Conservation (phyloP, 768 basidiomycete species). For the Mycena chlorophos region DNA sequence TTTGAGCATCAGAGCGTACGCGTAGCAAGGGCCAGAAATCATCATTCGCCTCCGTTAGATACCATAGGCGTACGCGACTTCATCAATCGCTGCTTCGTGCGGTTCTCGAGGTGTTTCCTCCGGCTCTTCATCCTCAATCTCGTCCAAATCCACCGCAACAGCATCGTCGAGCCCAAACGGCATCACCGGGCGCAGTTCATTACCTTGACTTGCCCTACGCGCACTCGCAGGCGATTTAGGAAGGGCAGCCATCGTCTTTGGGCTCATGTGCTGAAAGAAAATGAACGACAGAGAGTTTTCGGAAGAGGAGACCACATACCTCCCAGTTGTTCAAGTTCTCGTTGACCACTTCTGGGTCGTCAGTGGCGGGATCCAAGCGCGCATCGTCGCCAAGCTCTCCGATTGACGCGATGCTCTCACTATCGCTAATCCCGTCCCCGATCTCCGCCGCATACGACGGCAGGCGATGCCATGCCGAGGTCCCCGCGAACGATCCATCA, state of each 20-base stretch:
- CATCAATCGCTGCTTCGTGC: constrained; percentile 81
- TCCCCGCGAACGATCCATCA: constrained; percentile 42
- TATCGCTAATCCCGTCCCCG: constrained; percentile 89
- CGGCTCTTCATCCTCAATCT: constrained; percentile 72
- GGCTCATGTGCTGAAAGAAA: constrained; percentile 81
- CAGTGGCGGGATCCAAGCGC: constrained; percentile 60
- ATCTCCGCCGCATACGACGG: constrained; percentile 77
- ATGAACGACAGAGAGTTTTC: constrained; percentile 8
- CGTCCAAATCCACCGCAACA: constrained; percentile 69
- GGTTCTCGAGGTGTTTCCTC: constrained; percentile 76
- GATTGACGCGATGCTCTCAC: constrained; percentile 89
- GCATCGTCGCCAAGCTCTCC: constrained; percentile 84
- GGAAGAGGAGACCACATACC: constrained; percentile 47
- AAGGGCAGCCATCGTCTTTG: constrained; percentile 89
- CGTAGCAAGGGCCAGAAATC: no score
- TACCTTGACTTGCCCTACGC: constrained; percentile 81
- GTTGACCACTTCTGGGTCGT: constrained; percentile 64
- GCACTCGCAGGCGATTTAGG: constrained; percentile 87
- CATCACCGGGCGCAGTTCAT: constrained; percentile 78
- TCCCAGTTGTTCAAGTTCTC: constrained; percentile 96
- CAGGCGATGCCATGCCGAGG: constrained; percentile 81
- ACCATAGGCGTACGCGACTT: constrained; percentile 87
- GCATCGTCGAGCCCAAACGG: constrained; percentile 74
- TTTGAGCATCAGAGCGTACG: no score
- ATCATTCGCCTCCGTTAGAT: no score